Conservation (phyloP, 2,329 filamentous ascomycete genomes). For the Dendryphion nanum region DNA sequence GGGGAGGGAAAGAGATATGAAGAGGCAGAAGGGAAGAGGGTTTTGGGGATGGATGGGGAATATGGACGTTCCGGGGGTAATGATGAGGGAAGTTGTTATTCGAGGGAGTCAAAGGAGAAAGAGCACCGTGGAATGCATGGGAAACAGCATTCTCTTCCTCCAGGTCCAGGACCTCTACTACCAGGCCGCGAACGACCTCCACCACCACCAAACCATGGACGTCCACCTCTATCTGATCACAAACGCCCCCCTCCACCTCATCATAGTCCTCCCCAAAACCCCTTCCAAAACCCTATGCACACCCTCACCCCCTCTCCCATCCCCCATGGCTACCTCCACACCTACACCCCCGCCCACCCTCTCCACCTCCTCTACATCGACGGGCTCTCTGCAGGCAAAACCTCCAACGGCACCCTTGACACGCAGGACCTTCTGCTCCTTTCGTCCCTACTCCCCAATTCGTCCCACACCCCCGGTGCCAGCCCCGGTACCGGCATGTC, state of each 20-base stretch:
- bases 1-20: slow-evolving; percentile 1
- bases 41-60: too few relatives aligned
- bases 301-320: slow-evolving; percentile 1
- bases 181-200: not conserved
- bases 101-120: too few relatives aligned
- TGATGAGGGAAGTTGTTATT: too few relatives aligned
- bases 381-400: slow-evolving; percentile 68
- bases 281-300: slow-evolving; percentile 7
- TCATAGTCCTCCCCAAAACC: not conserved
- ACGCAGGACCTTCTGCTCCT: slow-evolving; percentile 63
- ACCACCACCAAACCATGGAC: not conserved
- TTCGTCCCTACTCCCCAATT: too few relatives aligned
- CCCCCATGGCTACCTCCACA: slow-evolving; percentile 61
- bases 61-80: not conserved
- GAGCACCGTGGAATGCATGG: too few relatives aligned
- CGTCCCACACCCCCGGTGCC: slow-evolving; percentile 30
- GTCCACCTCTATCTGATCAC: not conserved
- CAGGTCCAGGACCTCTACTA: not conserved
- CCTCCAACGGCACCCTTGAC: slow-evolving; percentile 64
- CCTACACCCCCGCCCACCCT: slow-evolving; percentile 58
- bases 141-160: not conserved
- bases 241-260: not conserved
- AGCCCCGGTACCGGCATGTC: slow-evolving; percentile 28
- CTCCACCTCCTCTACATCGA: slow-evolving; percentile 67
- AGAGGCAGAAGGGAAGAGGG: not conserved